phyloP scores from a whole-genome alignment of 352 stramenopile genomes.

The Globisporangium carolinianum region DNA sequence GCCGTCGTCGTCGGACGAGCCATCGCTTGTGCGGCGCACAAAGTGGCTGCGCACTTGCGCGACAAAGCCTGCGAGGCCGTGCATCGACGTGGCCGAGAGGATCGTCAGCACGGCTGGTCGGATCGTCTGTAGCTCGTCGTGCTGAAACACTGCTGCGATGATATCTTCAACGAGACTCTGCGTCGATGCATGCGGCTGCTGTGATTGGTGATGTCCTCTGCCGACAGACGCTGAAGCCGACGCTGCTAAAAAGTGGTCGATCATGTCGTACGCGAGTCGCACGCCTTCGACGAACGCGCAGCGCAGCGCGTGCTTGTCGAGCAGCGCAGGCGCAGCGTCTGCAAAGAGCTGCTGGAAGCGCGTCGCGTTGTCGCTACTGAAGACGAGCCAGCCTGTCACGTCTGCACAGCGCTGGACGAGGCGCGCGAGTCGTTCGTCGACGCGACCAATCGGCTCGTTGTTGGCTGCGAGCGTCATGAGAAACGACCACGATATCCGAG shows the following conservation, averaged over 20 bases:
- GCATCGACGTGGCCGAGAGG: slow-evolving; percentile 24
- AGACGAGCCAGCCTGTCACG: slow-evolving; percentile 22
- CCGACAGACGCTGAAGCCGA: not conserved
- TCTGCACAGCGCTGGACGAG: slow-evolving; percentile 19
- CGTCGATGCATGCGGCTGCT: slow-evolving; percentile 7
- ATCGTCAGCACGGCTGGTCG: slow-evolving; percentile 20
- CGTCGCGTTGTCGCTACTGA: slow-evolving; percentile 21
- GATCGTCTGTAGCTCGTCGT: slow-evolving; percentile 21
- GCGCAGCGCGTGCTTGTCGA: slow-evolving; percentile 24
- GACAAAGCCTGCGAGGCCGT: slow-evolving; percentile 28
- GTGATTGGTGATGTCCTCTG: not conserved
- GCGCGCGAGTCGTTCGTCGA: slow-evolving; percentile 6
- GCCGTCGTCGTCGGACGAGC: not conserved
- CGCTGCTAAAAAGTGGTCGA: slow-evolving; percentile 17
- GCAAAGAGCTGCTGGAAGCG: slow-evolving; percentile 20
- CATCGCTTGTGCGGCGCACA: slow-evolving; percentile 2
- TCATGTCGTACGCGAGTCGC: slow-evolving; percentile 18
- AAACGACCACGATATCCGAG: slow-evolving; percentile 21
- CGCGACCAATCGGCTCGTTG: not conserved
- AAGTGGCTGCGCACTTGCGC: slow-evolving; percentile 28
- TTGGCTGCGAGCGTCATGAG: slow-evolving; percentile 8
- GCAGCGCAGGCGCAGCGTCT: slow-evolving; percentile 16
- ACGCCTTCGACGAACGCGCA: slow-evolving; percentile 23
- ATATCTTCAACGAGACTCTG: slow-evolving; percentile 28
- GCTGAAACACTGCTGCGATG: slow-evolving; percentile 27